Conservation (phyloP, 2,329 filamentous ascomycete species). For the Trichophyton benhamiae region DNA sequence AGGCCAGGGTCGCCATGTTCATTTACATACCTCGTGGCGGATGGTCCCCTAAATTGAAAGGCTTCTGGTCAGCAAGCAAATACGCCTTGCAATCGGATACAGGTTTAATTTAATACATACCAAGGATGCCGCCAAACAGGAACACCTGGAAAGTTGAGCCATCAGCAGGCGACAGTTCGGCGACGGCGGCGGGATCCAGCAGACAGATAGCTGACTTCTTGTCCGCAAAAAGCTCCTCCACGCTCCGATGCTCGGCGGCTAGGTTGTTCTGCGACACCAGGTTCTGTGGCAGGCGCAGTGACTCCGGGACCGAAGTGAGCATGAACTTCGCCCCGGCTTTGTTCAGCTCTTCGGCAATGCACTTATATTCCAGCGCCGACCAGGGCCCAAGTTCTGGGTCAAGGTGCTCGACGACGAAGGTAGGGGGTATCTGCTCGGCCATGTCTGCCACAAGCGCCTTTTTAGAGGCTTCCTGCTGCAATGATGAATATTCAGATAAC, state of each 20-base stretch:
- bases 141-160: slow-evolving; percentile 76
- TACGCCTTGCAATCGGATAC: too few relatives aligned
- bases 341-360: slow-evolving; percentile 72
- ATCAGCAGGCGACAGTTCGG: slow-evolving; percentile 74
- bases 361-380: slow-evolving; percentile 85
- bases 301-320: slow-evolving; percentile 64
- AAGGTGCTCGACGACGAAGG: slow-evolving; percentile 88
- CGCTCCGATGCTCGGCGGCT: slow-evolving; percentile 59
- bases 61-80: background rate
- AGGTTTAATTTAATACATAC: slow-evolving; percentile 36
- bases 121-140: slow-evolving; percentile 89
- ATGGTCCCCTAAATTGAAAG: slow-evolving; percentile 59
- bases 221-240: slow-evolving; percentile 67
- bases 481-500: too few relatives aligned
- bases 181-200: slow-evolving; percentile 70
- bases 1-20: too few relatives aligned
- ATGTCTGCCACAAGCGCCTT: too few relatives aligned
- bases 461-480: too few relatives aligned
- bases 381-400: slow-evolving; percentile 87
- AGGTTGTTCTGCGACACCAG: slow-evolving; percentile 52
- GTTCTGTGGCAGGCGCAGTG: slow-evolving; percentile 47
- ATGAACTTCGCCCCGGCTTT: slow-evolving; percentile 57
- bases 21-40: slow-evolving; percentile 64
- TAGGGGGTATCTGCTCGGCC: background rate
- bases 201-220: slow-evolving; percentile 71